Percentiles rank a stretch among this genome's conserved stretches.
phyloP scores from a whole-genome alignment of 1,284 basidiomycete genomes.

The Microbotryum violaceum region DNA sequence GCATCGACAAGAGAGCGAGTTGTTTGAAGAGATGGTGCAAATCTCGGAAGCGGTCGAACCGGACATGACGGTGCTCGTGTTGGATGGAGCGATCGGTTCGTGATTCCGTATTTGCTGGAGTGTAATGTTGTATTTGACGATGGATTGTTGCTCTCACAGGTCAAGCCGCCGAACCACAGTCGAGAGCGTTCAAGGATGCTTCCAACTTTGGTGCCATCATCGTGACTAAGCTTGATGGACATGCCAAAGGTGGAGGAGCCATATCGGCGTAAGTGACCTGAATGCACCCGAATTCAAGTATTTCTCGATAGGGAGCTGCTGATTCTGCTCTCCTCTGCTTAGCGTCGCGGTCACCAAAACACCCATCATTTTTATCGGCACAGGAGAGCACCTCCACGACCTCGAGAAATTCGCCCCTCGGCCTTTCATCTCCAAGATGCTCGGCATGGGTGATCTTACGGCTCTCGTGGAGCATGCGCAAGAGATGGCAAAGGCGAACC shows the following conservation, averaged over 20 bases:
- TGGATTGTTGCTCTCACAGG: slow-evolving; percentile 46
- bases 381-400: slow-evolving; percentile 93
- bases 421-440: slow-evolving; percentile 93
- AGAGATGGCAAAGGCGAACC: slow-evolving; percentile 82
- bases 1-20: slow-evolving; percentile 93
- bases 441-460: slow-evolving; percentile 92
- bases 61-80: slow-evolving; percentile 46
- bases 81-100: slow-evolving; percentile 43
- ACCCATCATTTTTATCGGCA: slow-evolving; percentile 97
- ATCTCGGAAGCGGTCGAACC: slow-evolving; percentile 89
- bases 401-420: slow-evolving; percentile 92
- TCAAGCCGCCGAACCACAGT: slow-evolving; percentile 95
- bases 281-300: slow-evolving; percentile 1
- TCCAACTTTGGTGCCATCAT: slow-evolving; percentile 98
- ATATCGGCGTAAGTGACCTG: slow-evolving; percentile 78
- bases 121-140: background rate
- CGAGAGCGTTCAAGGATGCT: slow-evolving; percentile 93
- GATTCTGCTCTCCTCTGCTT: slow-evolving; percentile 8
- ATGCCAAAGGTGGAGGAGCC: slow-evolving; percentile 97
- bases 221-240: slow-evolving; percentile 99
- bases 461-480: slow-evolving; percentile 98
- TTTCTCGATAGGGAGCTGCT: background rate
- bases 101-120: background rate
- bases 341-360: slow-evolving; percentile 97
- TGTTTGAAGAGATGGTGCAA: slow-evolving; percentile 98